Base-by-base conservation (phyloP, 2,329 filamentous ascomycete species). In the Talaromyces pinophilus region DNA sequence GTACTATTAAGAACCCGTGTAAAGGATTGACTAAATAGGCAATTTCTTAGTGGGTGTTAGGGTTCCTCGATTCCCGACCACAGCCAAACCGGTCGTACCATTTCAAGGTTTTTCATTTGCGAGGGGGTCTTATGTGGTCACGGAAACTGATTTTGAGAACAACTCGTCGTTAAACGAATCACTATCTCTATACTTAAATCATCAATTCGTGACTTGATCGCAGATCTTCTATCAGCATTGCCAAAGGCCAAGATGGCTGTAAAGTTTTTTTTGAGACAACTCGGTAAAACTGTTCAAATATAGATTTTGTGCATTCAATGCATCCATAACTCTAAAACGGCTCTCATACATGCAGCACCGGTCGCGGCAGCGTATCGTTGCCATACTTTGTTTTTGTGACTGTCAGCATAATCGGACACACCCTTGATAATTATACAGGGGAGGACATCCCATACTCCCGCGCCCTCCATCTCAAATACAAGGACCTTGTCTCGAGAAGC, bases 341-440 rank as follows among this genome's bases (percentile, higher is more conserved):
- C 68, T 59, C 69, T 74, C 1, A 70, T 70, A 35, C 69, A 72
- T 0, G 71, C 70, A 3, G 73, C 72, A 19, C 72, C 73, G 1
- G 69, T 61, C 48, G 70, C 70, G 4, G 72, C 73, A n/a, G 74
- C 74, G 66, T 74, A 76, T 0, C 63, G 54, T 25, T 74, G 74
- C 74, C 74, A 77, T 1, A 60, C 44, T 4, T 75, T 69, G 61
- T 73, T 73, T 66, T 75, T 76, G 63, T 76, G 73, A 1, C 72
- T 70, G 44, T 74, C 72, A 5, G 69, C 65, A 62, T 69, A 71
- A 59, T 70, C 68, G 35, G 65, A 65, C 35, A 71, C 71, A 0
- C 72, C 72, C 3, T 72, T 67, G 28, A 74, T 68, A 11, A 71
- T 65, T 10, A 73, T 28, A 44, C 67, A 71, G 4, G 64, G 69